Base-by-base conservation (phyloP, 2,329 filamentous ascomycete genomes). In the Fusarium ramigenum region DNA sequence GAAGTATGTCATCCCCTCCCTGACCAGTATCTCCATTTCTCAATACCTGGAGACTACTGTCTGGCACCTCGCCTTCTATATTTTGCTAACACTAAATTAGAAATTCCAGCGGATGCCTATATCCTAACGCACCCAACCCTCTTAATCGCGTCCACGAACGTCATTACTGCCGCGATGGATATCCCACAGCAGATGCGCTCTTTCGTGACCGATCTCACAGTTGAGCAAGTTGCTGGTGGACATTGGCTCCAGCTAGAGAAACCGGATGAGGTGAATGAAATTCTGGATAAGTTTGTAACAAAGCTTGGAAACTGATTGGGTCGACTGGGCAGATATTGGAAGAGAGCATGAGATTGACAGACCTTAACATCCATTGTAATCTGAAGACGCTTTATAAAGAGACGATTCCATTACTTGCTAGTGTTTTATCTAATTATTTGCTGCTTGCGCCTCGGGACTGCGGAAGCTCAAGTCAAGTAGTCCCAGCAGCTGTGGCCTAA, bases 301-400 rank as follows among this genome's bases (percentile, higher is more conserved):
- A 21, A 34, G 5, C 1, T 34, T 34, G 32, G 32, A 15, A 34
- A 15, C 32, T 34, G 32, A 34, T 15, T 34, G 32, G 32, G 5
- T 34, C 32, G 32, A 34, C 6, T 34, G 14, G 7, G 7, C 14
- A 34, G 16, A 16, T 15, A 34, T 16, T 9, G 32, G 14, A 34
- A 8, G 32, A 16, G 14, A 34, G 32, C 32, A 15, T 34, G 32
- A 15, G 14, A 15, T 15, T 34, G 5, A 15, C 5, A 15, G 8
- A 7, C 0, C 8, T 46, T 4, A 9, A 9, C 0, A 19, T 12
- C 23, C 6, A 5, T 28, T 21, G 36, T 9, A 18, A 19, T 37
- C 18, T 16, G 16, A 9, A 9, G 1, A 34, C 2, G 15, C 32
- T 34, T 34, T 34, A 9, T 8, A 9, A 15, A 9, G 2, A 34